Percentiles rank a stretch among this genome's conserved stretches.
These are phyloP conservation scores for Solanum virginianum DNA, from an alignment of 257 asterid species.

Conservation along the genomic window DNA sequence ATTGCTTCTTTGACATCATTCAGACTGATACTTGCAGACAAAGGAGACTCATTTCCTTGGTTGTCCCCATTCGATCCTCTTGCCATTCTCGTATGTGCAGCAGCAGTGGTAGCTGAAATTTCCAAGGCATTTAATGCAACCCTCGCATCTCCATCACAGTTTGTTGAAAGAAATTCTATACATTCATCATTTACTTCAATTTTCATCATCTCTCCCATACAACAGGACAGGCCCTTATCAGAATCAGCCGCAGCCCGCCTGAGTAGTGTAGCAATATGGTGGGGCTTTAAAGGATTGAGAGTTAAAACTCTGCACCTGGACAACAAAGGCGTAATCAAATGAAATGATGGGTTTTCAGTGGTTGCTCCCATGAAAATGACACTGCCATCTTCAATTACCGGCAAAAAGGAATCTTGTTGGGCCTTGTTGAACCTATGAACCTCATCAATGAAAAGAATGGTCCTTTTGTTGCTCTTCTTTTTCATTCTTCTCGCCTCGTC, in stretches of 20 bases:
- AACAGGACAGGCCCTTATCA: slow-evolving; percentile 22
- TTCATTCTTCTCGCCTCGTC: slow-evolving; percentile 48
- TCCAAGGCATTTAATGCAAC: slow-evolving; percentile 67
- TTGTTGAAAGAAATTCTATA: slow-evolving; percentile 32
- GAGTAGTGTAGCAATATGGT: slow-evolving; percentile 25
- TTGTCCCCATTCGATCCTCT: not conserved
- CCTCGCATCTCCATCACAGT: slow-evolving; percentile 76
- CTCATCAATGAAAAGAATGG: slow-evolving; percentile 70
- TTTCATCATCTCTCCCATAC: not conserved
- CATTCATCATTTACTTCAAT: slow-evolving; percentile 28
- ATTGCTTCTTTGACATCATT: slow-evolving; percentile 49
- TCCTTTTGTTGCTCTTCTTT: slow-evolving; percentile 16
- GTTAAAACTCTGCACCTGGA: slow-evolving; percentile 72
- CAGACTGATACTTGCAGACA: not conserved
- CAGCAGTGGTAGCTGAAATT: slow-evolving; percentile 43
- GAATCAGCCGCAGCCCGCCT: slow-evolving; percentile 32
- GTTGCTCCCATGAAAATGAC: slow-evolving; percentile 84
- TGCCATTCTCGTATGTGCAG: slow-evolving; percentile 4
- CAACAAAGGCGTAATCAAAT: slow-evolving; percentile 60
- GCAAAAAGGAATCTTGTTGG: slow-evolving; percentile 76
- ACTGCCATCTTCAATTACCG: slow-evolving; percentile 84
- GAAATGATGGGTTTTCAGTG: slow-evolving; percentile 87
- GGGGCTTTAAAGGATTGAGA: slow-evolving; percentile 46
- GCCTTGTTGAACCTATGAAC: slow-evolving; percentile 92
- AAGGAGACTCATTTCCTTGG: not conserved